Conservation (phyloP, 352 stramenopile genomes). For the Pythium brassicae region DNA sequence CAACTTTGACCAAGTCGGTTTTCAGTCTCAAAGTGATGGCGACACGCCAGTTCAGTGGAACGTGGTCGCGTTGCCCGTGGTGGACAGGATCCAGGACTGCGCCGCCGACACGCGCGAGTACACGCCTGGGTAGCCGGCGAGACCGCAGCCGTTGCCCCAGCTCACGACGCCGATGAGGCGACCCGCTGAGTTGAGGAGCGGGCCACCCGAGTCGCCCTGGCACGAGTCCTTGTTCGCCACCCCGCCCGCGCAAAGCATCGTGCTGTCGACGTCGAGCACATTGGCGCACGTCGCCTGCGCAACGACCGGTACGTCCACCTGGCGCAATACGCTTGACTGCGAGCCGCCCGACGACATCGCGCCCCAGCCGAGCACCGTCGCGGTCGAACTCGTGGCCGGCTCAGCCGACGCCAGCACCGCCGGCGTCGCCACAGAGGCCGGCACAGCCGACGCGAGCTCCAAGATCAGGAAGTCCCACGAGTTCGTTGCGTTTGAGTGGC, state of each 20-base stretch:
- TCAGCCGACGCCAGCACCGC: constrained; percentile 21
- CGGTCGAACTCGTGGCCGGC: constrained; percentile 7
- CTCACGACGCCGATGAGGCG: constrained; percentile 49
- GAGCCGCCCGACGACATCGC: constrained; percentile 15
- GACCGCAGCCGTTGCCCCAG: constrained; percentile 55
- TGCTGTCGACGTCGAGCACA: constrained; percentile 23
- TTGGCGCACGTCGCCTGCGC: constrained; percentile 37
- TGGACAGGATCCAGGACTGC: constrained; percentile 31
- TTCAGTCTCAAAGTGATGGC: no score
- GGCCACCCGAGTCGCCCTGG: constrained; percentile 53
- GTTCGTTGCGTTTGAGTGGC: constrained; percentile 21
- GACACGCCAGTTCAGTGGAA: neutral
- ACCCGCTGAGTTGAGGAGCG: constrained; percentile 27
- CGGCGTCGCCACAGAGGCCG: constrained; percentile 24
- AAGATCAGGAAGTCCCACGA: constrained; percentile 54
- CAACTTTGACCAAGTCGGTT: no score
- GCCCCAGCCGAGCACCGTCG: constrained; percentile 25
- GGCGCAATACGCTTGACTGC: constrained; percentile 27
- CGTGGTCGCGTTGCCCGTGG: neutral
- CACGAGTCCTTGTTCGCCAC: constrained; percentile 46
- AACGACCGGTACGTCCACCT: constrained; percentile 40
- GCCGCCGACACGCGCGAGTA: constrained; percentile 47
- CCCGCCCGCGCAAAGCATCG: constrained; percentile 63
- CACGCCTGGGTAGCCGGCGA: constrained; percentile 42
- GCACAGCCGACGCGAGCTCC: constrained; percentile 31